A percentile compares a stretch with the other conserved stretches of the same genome.
Conservation (phyloP, 495 filamentous ascomycete genomes). For the Podospora conica region DNA sequence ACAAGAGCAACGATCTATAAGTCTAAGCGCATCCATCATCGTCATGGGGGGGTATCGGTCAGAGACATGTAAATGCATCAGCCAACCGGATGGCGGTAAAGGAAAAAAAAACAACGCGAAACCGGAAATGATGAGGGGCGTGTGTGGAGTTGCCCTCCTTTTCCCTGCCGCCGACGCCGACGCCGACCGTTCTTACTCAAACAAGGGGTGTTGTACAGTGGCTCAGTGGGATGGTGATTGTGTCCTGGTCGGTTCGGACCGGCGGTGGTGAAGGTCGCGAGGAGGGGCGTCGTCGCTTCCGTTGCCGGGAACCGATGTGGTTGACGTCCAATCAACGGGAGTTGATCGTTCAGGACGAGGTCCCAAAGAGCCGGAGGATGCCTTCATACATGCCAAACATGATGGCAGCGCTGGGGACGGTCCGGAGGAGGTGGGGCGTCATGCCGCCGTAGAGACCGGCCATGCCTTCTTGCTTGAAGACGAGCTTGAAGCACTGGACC, state of each 20-base stretch:
- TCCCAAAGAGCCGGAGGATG: slow-evolving; percentile 55
- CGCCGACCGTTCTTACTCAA: neutral
- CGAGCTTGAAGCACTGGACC: slow-evolving; percentile 70
- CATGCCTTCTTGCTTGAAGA: slow-evolving; percentile 81
- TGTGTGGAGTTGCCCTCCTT: neutral
- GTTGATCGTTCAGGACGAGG: slow-evolving; percentile 11
- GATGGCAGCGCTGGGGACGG: slow-evolving; percentile 82
- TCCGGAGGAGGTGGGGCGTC: slow-evolving; percentile 78
- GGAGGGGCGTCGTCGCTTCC: neutral
- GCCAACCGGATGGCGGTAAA: neutral
- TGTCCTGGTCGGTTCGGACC: neutral
- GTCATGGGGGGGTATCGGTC: neutral
- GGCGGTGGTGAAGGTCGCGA: neutral
- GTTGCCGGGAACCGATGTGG: neutral
- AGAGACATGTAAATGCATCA: neutral
- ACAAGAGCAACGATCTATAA: neutral
- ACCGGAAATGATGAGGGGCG: neutral
- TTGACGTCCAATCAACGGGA: neutral
- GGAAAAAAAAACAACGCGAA: neutral
- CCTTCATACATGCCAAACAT: slow-evolving; percentile 91
- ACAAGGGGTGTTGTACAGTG: slow-evolving; percentile 1
- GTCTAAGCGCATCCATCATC: neutral
- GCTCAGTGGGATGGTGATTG: neutral
- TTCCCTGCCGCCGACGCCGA: neutral
- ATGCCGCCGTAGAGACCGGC: slow-evolving; percentile 76